Evolutionary conservation across 2,329 filamentous ascomycete genomes (phyloP).

Genomic region (Alternaria burnsii): DNA sequence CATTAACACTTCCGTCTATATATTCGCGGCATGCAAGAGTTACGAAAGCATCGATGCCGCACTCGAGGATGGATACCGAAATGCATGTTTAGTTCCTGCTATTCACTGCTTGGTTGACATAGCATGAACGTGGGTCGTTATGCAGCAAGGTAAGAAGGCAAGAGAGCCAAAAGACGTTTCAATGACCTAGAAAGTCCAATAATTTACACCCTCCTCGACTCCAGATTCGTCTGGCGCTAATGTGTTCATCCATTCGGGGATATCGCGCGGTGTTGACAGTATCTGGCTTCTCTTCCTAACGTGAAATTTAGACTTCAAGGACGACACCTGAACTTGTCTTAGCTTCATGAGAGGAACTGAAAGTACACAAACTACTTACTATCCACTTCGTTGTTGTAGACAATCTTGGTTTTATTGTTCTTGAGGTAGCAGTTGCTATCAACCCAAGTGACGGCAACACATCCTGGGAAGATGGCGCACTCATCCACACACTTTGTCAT

Average conservation of each 20-base stretch:
- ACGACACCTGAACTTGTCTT: conserved; percentile 3
- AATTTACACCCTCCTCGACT: neutral
- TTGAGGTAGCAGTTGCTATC: conserved; percentile 17
- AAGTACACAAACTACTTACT: conserved; percentile 3
- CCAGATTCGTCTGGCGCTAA: neutral
- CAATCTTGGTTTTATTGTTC: neutral
- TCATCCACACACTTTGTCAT: conserved; percentile 9
- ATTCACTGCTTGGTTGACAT: neutral
- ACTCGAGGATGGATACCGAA: neutral
- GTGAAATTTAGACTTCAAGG: neutral
- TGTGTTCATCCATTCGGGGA: neutral
- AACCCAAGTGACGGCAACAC: conserved; percentile 13
- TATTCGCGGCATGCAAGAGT: neutral
- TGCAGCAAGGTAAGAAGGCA: neutral
- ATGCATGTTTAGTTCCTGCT: neutral
- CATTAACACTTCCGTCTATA: no score
- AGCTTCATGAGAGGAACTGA: neutral
- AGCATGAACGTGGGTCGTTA: neutral
- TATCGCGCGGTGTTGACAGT: neutral
- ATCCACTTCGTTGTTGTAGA: conserved; percentile 11
- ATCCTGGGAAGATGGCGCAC: conserved; percentile 6
- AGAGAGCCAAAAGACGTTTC: neutral
- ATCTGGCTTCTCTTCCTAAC: neutral
- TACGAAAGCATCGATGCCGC: neutral
- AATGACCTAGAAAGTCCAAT: neutral